Base-by-base conservation (phyloP, 257 asterid genomes). In the Plantago ovata region DNA sequence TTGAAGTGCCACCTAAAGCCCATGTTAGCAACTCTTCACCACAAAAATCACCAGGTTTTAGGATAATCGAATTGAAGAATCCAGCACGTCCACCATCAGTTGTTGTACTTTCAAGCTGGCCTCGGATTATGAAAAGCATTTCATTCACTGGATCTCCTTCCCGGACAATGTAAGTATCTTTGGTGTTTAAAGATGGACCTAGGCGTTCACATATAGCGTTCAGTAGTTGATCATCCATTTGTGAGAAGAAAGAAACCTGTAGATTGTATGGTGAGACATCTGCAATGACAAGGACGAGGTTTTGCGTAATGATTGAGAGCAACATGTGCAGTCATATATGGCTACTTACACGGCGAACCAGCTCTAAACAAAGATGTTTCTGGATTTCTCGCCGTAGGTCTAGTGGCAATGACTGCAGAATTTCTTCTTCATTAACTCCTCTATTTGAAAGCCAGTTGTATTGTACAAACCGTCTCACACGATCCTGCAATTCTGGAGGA, bases 131-230 rank as follows among this genome's bases (percentile, higher is more conserved):
- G 84, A 92, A 92, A 24, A 81, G 77, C 96, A 91, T 87, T 58
- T 92, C 93, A 44, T 74, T 83, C 13, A 87, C 98, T 0, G 94
- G 96, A 52, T 87, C 95, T 1, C 95, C 94, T 69, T 92, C 95
- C 4, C 95, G 86, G 6, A 92, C 86, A 24, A 92, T 70, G 79
- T 62, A 80, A 0, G 96, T 87, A 52, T 75, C 85, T 75, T 74
- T 81, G 0, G 94, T 87, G 83, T 81, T 80, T 45, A 91, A 50
- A n/a, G 95, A 87, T 40, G 96, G 77, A 13, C 82, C 89, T 0
- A 87, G 81, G n/a, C 95, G 95, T 68, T 83, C 95, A 6, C 98
- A 87, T 68, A 91, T 85, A 11, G 98, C 98, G 39, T 87, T 96
- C 51, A 92, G 57, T 33, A 92, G 87, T 48, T 78, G 95, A 52